phyloP scores from a whole-genome alignment of 148 eudicot genomes.

The Beta vulgaris region DNA sequence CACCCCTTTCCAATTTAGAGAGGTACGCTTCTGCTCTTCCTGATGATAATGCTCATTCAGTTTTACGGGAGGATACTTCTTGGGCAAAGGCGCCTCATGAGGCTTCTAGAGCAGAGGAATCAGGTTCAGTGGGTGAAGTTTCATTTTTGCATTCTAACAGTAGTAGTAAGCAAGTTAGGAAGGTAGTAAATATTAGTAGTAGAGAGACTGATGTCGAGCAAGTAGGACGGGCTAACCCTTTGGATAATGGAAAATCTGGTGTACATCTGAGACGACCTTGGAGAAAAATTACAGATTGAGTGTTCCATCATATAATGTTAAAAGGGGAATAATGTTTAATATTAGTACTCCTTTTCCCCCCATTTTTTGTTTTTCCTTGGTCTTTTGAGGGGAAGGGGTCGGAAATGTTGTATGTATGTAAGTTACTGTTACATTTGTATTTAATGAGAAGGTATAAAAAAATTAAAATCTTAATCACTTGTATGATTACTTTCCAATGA shows the following conservation, averaged over 20 bases:
- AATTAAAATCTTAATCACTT: slow-evolving; percentile 1
- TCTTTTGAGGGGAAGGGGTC: slow-evolving; percentile 24
- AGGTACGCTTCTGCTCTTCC: slow-evolving; percentile 41
- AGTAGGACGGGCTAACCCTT: slow-evolving; percentile 39
- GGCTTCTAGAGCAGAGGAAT: slow-evolving; percentile 12
- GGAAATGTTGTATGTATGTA: slow-evolving; percentile 32
- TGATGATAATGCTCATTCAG: slow-evolving; percentile 15
- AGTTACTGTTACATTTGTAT: slow-evolving; percentile 19
- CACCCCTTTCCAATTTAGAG: slow-evolving; percentile 43
- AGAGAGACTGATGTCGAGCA: slow-evolving; percentile 39
- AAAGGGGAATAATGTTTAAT: slow-evolving; percentile 17
- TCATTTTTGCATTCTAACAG: slow-evolving; percentile 46
- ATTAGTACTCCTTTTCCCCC: slow-evolving; percentile 13
- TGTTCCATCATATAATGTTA: slow-evolving; percentile 16
- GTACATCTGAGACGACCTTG: slow-evolving; percentile 37
- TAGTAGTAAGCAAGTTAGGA: slow-evolving; percentile 36
- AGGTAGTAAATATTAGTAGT: slow-evolving; percentile 39
- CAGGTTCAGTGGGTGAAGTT: slow-evolving; percentile 19
- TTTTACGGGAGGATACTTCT: neutral
- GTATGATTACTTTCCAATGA: neutral
- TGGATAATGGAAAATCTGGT: slow-evolving; percentile 32
- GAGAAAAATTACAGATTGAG: slow-evolving; percentile 24
- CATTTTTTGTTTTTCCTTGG: slow-evolving; percentile 2
- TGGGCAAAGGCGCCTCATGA: neutral
- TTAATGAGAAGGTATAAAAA: slow-evolving; percentile 26